A percentile compares a stretch with the other conserved stretches of the same genome.
Conservation (phyloP, 2,329 filamentous ascomycete species). For the Fusarium oxysporum region DNA sequence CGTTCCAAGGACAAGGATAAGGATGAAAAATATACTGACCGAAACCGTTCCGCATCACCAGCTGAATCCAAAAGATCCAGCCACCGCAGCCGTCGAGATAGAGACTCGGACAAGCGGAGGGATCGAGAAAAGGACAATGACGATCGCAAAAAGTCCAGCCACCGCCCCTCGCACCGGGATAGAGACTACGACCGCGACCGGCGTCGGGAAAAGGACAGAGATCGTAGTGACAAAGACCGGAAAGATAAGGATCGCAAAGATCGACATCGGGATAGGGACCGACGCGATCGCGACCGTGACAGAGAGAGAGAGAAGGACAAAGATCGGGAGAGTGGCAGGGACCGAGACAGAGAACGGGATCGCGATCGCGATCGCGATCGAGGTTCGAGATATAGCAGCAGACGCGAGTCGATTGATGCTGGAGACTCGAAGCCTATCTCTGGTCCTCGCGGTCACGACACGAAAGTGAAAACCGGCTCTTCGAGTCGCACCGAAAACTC, state of each 20-base stretch:
- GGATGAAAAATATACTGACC: constrained; percentile 61
- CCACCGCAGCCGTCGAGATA: constrained; percentile 71
- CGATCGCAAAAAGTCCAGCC: constrained; percentile 56
- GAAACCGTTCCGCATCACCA: constrained; percentile 74
- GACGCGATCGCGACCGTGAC: constrained; percentile 49
- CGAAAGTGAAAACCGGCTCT: constrained; percentile 54
- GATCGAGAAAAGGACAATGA: constrained; percentile 59
- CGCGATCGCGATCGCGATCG: constrained; percentile 52
- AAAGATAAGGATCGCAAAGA: constrained; percentile 58
- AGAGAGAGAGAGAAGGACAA: constrained; percentile 51
- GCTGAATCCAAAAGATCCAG: constrained; percentile 67
- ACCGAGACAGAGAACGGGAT: constrained; percentile 51
- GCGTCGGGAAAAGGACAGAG: constrained; percentile 54
- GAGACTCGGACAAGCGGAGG: constrained; percentile 56
- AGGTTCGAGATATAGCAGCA: constrained; percentile 50
- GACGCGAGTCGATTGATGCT: constrained; percentile 45
- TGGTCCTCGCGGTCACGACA: constrained; percentile 55
- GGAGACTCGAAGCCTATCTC: constrained; percentile 55
- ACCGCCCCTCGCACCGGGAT: constrained; percentile 38
- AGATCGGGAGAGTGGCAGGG: constrained; percentile 46
- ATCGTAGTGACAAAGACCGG: constrained; percentile 51
- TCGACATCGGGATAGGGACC: constrained; percentile 52
- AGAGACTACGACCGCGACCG: constrained; percentile 59
- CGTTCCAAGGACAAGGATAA: constrained; percentile 53
- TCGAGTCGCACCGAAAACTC: constrained; percentile 43